Conservation (phyloP, 2,329 filamentous ascomycete species). For the Rhynchosporium graminicola region DNA sequence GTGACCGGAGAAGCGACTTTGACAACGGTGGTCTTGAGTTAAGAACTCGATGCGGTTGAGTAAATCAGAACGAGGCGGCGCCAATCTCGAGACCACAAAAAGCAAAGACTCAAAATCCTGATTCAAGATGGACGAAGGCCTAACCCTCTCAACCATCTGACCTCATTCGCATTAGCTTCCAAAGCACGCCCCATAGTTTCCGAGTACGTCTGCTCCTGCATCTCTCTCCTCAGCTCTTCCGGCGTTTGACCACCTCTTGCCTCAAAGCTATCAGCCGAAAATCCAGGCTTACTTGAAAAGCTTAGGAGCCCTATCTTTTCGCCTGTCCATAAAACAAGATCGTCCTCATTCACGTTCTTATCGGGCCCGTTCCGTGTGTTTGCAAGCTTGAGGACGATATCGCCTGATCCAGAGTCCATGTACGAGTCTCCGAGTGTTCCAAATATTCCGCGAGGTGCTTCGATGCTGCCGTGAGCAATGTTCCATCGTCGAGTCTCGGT, state of each 20-base stretch:
- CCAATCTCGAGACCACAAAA: not conserved
- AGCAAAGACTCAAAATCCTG: not conserved
- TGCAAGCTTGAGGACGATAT: conserved; percentile 79
- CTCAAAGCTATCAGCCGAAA: conserved; percentile 54
- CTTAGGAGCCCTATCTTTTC: conserved; percentile 75
- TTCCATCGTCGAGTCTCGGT: conserved; percentile 57
- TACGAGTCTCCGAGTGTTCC: conserved; percentile 45
- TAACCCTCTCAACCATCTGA: conserved; percentile 31
- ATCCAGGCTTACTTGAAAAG: conserved; percentile 57
- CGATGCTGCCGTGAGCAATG: conserved; percentile 56
- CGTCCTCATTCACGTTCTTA: conserved; percentile 55
- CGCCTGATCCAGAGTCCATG: conserved; percentile 54
- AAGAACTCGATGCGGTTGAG: not conserved
- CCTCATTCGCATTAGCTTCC: conserved; percentile 57
- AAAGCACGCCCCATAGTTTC: conserved; percentile 73
- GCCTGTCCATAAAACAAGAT: conserved; percentile 85
- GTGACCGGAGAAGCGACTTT: too few relatives aligned
- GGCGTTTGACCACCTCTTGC: conserved; percentile 41
- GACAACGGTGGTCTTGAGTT: too few relatives aligned
- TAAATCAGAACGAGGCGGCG: not conserved
- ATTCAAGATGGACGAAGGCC: conserved; percentile 24
- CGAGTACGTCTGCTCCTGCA: conserved; percentile 62
- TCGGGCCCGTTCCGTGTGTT: conserved; percentile 46
- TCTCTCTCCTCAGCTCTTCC: conserved; percentile 52
- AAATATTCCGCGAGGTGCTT: conserved; percentile 51